Percentiles rank a stretch among this genome's conserved stretches.
These are phyloP conservation scores for Camelina neglecta DNA, from an alignment of 345 rosid species.

Conservation along the genomic window DNA sequence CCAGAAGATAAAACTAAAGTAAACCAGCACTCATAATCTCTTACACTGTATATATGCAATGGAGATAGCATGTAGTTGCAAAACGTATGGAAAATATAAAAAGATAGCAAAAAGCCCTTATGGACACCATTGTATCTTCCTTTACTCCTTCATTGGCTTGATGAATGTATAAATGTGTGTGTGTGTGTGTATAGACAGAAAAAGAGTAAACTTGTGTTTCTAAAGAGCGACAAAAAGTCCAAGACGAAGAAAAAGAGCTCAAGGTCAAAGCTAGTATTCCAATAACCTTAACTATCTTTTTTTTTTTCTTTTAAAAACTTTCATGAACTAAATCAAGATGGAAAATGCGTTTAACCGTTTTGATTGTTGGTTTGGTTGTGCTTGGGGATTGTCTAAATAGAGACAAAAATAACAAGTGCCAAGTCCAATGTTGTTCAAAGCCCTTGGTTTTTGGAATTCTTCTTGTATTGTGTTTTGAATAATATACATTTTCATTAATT, in stretches of 20 bases:
- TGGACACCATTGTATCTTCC: conserved; percentile 36
- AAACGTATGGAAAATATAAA: conserved; percentile 19
- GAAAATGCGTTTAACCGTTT: conserved; percentile 35
- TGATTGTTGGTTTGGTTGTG: conserved; percentile 15
- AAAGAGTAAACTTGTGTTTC: conserved; percentile 3
- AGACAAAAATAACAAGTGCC: conserved; percentile 19
- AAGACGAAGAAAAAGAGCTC: conserved; percentile 42
- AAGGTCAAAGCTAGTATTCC: conserved; percentile 47
- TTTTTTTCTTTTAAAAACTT: neutral
- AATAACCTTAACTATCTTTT: conserved; percentile 23
- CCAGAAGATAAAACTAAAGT: neutral
- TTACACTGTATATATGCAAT: conserved; percentile 1
- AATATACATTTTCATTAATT: neutral
- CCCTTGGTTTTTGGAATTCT: conserved; percentile 41
- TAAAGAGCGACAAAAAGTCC: conserved; percentile 42
- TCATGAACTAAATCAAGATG: conserved; percentile 1
- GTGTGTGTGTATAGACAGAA: neutral
- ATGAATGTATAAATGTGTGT: neutral
- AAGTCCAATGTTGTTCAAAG: conserved; percentile 45
- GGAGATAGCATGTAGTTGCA: conserved; percentile 35
- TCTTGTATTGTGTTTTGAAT: conserved; percentile 8
- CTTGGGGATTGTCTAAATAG: conserved; percentile 39
- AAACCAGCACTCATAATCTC: too few relatives aligned
- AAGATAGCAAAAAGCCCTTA: conserved; percentile 28
- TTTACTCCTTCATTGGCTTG: conserved; percentile 1